Conservation (phyloP, 352 stramenopile species). For the Globisporangium viniferum region DNA sequence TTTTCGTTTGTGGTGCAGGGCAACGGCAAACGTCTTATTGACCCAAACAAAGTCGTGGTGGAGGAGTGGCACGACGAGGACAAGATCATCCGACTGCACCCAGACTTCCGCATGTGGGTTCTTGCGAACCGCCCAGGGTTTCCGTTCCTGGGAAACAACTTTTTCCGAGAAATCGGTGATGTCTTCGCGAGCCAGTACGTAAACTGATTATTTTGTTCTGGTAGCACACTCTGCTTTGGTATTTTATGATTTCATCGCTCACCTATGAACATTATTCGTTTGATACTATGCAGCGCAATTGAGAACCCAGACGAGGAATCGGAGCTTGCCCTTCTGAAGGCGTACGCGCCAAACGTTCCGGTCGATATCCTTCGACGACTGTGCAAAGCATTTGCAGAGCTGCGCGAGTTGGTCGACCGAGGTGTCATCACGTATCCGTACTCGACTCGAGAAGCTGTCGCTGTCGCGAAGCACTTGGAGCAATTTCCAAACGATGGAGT, state of each 20-base stretch:
- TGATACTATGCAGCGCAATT: constrained; percentile 54
- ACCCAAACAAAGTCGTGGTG: constrained; percentile 60
- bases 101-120: constrained; percentile 92
- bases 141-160: constrained; percentile 97
- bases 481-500: constrained; percentile 91
- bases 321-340: constrained; percentile 87
- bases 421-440: constrained; percentile 94
- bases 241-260: neutral
- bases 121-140: constrained; percentile 95
- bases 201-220: neutral
- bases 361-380: constrained; percentile 79
- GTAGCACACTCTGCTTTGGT: neutral
- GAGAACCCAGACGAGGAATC: constrained; percentile 90
- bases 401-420: constrained; percentile 85
- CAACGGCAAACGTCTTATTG: constrained; percentile 86
- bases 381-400: constrained; percentile 87
- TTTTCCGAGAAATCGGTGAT: constrained; percentile 93
- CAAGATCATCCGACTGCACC: constrained; percentile 90
- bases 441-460: constrained; percentile 92
- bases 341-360: constrained; percentile 87
- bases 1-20: constrained; percentile 29
- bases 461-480: constrained; percentile 92
- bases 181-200: constrained; percentile 90
- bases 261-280: constrained; percentile 2
- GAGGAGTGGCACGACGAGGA: constrained; percentile 62